Evolutionary conservation across 805 yeast genomes (phyloP).

Genomic region (Candida vartiovaarae): DNA sequence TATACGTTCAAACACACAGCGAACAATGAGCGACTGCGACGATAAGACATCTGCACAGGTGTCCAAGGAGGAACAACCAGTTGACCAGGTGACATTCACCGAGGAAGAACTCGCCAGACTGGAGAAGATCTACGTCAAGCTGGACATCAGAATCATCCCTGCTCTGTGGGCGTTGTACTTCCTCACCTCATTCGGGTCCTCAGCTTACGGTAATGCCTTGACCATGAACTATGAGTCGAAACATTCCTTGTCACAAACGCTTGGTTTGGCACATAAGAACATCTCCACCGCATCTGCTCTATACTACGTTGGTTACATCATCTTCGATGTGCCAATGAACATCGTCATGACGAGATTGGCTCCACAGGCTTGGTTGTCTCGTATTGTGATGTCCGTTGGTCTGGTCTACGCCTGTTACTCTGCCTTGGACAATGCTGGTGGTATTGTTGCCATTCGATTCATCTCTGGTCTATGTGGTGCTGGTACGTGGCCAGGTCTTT

Average conservation of each 20-base stretch:
- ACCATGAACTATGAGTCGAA: slow-evolving; percentile 65
- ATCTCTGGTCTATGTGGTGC: slow-evolving; percentile 75
- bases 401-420: slow-evolving; percentile 69
- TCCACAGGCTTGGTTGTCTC: slow-evolving; percentile 79
- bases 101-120: slow-evolving; percentile 30
- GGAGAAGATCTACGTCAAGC: slow-evolving; percentile 49
- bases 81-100: slow-evolving; percentile 13
- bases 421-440: slow-evolving; percentile 47
- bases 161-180: slow-evolving; percentile 78
- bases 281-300: slow-evolving; percentile 72
- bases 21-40: slow-evolving; percentile 9
- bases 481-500: slow-evolving; percentile 89
- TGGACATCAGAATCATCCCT: slow-evolving; percentile 71
- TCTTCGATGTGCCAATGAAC: slow-evolving; percentile 87
- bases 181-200: slow-evolving; percentile 69
- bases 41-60: slow-evolving; percentile 7
- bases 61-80: slow-evolving; percentile 5
- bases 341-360: slow-evolving; percentile 74
- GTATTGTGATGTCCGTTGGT: slow-evolving; percentile 74
- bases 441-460: slow-evolving; percentile 65
- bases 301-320: slow-evolving; percentile 74
- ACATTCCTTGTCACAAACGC: slow-evolving; percentile 51
- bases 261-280: slow-evolving; percentile 47
- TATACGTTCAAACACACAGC: too few relatives aligned
- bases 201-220: slow-evolving; percentile 70